These are phyloP conservation scores for Melaleuca quinquenervia DNA, from an alignment of 345 rosid species.

Conservation along the genomic window DNA sequence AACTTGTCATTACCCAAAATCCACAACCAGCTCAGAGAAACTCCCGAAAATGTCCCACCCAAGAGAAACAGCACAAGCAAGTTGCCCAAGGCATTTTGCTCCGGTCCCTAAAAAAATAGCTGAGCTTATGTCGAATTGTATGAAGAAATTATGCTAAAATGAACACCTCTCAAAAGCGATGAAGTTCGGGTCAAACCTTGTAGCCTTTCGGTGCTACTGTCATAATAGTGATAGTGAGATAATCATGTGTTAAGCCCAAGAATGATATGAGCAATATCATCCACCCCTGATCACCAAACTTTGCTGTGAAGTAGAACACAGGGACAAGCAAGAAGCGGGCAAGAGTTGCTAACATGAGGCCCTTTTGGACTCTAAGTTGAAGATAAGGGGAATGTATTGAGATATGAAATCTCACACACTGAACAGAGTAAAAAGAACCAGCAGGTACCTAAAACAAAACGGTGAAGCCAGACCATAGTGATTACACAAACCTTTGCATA, in stretches of 20 bases:
- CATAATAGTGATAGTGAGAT: constrained; percentile 67
- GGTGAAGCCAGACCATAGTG: background rate
- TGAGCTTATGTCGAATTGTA: background rate
- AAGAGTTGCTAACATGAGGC: constrained; percentile 36
- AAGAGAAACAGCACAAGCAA: constrained; percentile 47
- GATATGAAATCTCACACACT: constrained; percentile 55
- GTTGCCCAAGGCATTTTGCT: constrained; percentile 84
- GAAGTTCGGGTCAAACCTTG: constrained; percentile 32
- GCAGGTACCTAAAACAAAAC: constrained; percentile 37
- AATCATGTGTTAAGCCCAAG: constrained; percentile 62
- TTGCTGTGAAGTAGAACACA: constrained; percentile 74
- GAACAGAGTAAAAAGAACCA: constrained; percentile 55
- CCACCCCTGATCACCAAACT: constrained; percentile 82
- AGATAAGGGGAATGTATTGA: constrained; percentile 49
- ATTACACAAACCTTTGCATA: background rate
- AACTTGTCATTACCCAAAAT: constrained; percentile 34
- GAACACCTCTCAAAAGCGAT: no score
- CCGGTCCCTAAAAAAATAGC: constrained; percentile 50
- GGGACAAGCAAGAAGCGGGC: constrained; percentile 54
- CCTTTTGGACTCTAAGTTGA: constrained; percentile 62
- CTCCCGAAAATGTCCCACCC: constrained; percentile 59
- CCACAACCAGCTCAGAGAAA: constrained; percentile 76
- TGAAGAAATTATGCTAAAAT: background rate
- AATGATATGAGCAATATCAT: constrained; percentile 61
- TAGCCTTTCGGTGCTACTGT: constrained; percentile 70